These are phyloP conservation scores for Cryptococcus sp. DNA, from an alignment of 1,284 basidiomycete genomes.

Conservation along the genomic window DNA sequence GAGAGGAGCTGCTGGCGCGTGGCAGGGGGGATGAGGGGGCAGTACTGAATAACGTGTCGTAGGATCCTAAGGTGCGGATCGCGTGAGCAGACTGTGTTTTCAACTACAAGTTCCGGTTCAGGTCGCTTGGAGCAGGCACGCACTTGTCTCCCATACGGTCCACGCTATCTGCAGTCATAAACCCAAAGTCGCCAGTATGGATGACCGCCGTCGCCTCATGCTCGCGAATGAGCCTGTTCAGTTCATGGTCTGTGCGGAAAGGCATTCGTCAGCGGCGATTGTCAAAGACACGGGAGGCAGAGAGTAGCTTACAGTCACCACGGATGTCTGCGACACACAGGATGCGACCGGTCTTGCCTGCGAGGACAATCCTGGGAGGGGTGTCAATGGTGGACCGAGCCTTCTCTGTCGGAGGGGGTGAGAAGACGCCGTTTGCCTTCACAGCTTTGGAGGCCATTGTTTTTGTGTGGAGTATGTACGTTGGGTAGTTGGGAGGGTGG, in stretches of 20 bases:
- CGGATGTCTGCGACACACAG: slow-evolving; percentile 96
- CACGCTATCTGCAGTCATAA: slow-evolving; percentile 81
- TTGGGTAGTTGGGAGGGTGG: background rate
- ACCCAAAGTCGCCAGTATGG: slow-evolving; percentile 99
- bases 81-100: slow-evolving; percentile 1
- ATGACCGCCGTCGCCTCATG: slow-evolving; percentile 89
- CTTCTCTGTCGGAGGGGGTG: slow-evolving; percentile 30
- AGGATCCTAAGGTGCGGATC: slow-evolving; percentile 60
- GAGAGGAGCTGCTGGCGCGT: slow-evolving; percentile 77
- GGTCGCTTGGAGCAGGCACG: slow-evolving; percentile 14
- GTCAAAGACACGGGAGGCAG: background rate
- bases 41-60: slow-evolving; percentile 94
- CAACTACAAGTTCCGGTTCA: background rate
- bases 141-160: slow-evolving; percentile 85
- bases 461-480: background rate
- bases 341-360: slow-evolving; percentile 66
- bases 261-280: background rate
- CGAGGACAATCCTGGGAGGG: slow-evolving; percentile 38
- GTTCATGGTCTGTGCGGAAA: slow-evolving; percentile 57
- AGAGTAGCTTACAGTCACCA: slow-evolving; percentile 55
- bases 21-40: slow-evolving; percentile 81
- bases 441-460: slow-evolving; percentile 7
- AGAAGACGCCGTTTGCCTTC: slow-evolving; percentile 25
- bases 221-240: slow-evolving; percentile 88
- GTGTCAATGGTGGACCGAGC: slow-evolving; percentile 16